A percentile compares a stretch with the other conserved stretches of the same genome.
These are phyloP conservation scores for Phytophthora fragariae DNA, from an alignment of 352 stramenopile species.

Conservation along the genomic window DNA sequence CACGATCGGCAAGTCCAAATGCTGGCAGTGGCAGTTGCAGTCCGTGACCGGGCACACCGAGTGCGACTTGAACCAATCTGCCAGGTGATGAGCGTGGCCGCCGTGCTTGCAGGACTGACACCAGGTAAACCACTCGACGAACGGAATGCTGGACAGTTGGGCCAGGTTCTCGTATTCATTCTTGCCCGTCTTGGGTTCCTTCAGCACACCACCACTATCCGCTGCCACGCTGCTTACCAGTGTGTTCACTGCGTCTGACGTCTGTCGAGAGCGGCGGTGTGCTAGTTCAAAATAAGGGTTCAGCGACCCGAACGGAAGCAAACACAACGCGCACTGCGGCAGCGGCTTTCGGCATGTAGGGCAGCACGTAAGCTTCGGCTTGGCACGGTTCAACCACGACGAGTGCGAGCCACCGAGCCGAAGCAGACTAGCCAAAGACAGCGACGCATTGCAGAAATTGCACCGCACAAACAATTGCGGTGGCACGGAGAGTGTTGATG, in stretches of 20 bases:
- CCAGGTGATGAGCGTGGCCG: conserved; percentile 94
- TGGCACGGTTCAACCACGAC: conserved; percentile 90
- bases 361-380: conserved; percentile 91
- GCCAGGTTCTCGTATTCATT: conserved; percentile 86
- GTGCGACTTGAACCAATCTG: conserved; percentile 94
- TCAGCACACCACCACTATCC: conserved; percentile 50
- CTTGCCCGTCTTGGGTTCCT: conserved; percentile 61
- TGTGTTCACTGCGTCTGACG: conserved; percentile 55
- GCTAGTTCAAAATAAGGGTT: conserved; percentile 97
- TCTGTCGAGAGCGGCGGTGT: conserved; percentile 74
- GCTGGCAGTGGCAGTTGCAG: conserved; percentile 93
- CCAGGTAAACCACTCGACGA: conserved; percentile 97
- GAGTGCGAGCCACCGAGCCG: conserved; percentile 91
- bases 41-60: conserved; percentile 93
- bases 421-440: conserved; percentile 90
- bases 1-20: conserved; percentile 74
- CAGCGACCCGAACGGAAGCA: conserved; percentile 93
- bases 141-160: conserved; percentile 93
- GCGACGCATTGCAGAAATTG: conserved; percentile 94
- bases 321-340: conserved; percentile 93
- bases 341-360: conserved; percentile 94
- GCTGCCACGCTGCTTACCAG: conserved; percentile 39
- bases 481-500: conserved; percentile 63
- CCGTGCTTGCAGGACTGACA: conserved; percentile 93
- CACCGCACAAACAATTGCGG: conserved; percentile 95